Conservation (phyloP, 1,284 basidiomycete species). For the Rugiboletus extremiorientalis region DNA sequence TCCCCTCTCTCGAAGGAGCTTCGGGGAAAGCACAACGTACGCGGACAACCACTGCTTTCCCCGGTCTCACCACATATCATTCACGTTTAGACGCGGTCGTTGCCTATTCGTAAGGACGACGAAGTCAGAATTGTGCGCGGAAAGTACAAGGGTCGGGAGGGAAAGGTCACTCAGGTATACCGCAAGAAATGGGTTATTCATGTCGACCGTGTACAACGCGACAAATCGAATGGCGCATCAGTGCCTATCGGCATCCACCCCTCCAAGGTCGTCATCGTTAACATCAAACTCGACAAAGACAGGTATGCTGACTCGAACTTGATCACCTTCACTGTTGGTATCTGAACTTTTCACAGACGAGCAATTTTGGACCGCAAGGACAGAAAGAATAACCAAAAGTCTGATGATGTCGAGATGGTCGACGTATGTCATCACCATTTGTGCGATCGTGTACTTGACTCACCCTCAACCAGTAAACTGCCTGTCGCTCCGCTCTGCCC, state of each 20-base stretch:
- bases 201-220: slow-evolving; percentile 96
- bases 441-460: slow-evolving; percentile 11
- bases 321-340: not conserved
- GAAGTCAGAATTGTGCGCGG: slow-evolving; percentile 96
- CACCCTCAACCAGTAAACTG: slow-evolving; percentile 23
- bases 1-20: slow-evolving; percentile 96
- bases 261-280: slow-evolving; percentile 95
- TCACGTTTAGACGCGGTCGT: slow-evolving; percentile 72
- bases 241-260: slow-evolving; percentile 95
- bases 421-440: slow-evolving; percentile 53
- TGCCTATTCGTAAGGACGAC: slow-evolving; percentile 98
- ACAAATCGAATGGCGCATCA: slow-evolving; percentile 97
- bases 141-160: slow-evolving; percentile 98
- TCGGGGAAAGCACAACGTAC: slow-evolving; percentile 87
- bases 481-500: slow-evolving; percentile 21
- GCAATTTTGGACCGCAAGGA: slow-evolving; percentile 83
- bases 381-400: slow-evolving; percentile 56
- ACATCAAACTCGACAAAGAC: slow-evolving; percentile 89
- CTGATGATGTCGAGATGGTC: slow-evolving; percentile 72
- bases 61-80: not conserved
- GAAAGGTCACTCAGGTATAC: slow-evolving; percentile 97
- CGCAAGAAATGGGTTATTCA: slow-evolving; percentile 99
- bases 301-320: slow-evolving; percentile 45
- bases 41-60: slow-evolving; percentile 33
- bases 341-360: slow-evolving; percentile 46